Base-by-base conservation (phyloP, 257 asterid species). In the Solanum appendiculatum region DNA sequence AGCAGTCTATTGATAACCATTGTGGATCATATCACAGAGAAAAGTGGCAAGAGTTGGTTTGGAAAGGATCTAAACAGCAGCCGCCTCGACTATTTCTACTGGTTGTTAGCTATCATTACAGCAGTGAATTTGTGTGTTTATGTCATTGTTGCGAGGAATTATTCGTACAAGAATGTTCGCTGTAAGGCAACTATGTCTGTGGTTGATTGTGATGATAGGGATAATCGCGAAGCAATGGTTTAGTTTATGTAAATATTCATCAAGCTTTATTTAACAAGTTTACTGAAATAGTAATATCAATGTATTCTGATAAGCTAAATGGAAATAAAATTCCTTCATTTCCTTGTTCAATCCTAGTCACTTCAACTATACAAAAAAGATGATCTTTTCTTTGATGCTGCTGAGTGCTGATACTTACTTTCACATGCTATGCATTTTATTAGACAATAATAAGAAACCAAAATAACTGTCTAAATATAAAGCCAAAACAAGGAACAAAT, bases 121-220 rank as follows among this genome's bases (percentile, higher is more conserved):
- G 87, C 93, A 0, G 91, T 69, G 48, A 92, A 93, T 64, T 27
- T 95, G 23, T 88, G 91, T 54, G 68, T 93, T 0, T 96, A 92
- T 68, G 92, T 87, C 11, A 46, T 91, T 6, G 90, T 94, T 27
- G 97, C 98, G 14, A 88, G 93, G 51, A 69, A 88, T 8, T 96
- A 94, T 82, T 83, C 96, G 1, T 94, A 96, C 91, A 95, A 96
- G 95, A 95, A 91, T 75, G 98, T 92, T 20, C 91, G 69, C 42
- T 73, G 88, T 68, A 91, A 86, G 72, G 85, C 94, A 14, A 91
- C 82, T 3, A 87, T 88, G 86, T 95, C 92, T 16, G 94, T 92
- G 29, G 93, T 90, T 9, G 92, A 93, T 88, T 92, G 96, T 58
- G 66, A 46, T 66, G 92, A 63, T 27, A 91, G 82, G 42, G 93